Conservation (phyloP, 1,284 basidiomycete genomes). For the Ganoderma multipileum region DNA sequence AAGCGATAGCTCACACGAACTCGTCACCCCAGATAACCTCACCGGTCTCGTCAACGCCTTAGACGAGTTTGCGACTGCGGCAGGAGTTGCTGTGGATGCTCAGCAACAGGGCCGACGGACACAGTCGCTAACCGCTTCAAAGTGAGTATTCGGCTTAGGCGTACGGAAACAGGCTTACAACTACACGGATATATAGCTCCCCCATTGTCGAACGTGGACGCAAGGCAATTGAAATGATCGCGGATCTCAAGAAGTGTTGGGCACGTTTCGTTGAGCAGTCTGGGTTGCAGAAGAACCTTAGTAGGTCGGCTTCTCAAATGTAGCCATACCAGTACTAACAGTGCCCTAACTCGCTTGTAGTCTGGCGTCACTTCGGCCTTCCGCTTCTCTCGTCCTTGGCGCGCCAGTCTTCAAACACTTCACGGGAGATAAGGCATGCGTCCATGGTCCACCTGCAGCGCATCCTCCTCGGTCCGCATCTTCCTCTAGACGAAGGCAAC, state of each 20-base stretch:
- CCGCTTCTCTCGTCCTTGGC: conserved; percentile 82
- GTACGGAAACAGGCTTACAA: neutral
- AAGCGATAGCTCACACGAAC: conserved; percentile 61
- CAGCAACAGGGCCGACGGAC: conserved; percentile 60
- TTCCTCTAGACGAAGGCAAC: conserved; percentile 63
- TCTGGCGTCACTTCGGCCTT: conserved; percentile 85
- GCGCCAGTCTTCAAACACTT: conserved; percentile 87
- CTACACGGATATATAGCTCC: conserved; percentile 53
- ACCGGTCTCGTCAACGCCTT: conserved; percentile 81
- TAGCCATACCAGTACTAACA: conserved; percentile 26
- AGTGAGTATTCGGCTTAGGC: conserved; percentile 45
- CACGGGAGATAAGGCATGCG: conserved; percentile 85
- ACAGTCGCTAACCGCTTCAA: conserved; percentile 58
- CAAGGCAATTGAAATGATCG: conserved; percentile 84
- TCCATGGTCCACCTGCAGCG: conserved; percentile 90
- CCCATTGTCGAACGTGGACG: conserved; percentile 82
- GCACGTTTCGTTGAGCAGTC: conserved; percentile 59
- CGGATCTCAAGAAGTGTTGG: conserved; percentile 73
- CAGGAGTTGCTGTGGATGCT: conserved; percentile 66
- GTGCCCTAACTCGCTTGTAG: conserved; percentile 46
- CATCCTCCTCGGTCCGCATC: conserved; percentile 82
- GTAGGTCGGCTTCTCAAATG: conserved; percentile 43
- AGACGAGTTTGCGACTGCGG: conserved; percentile 86
- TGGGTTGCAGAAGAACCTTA: conserved; percentile 53
- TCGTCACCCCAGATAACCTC: conserved; percentile 83